Percentiles rank a stretch among this genome's conserved stretches.
Conservation (phyloP, 2,329 filamentous ascomycete species). For the Akanthomyces uredinophilus region DNA sequence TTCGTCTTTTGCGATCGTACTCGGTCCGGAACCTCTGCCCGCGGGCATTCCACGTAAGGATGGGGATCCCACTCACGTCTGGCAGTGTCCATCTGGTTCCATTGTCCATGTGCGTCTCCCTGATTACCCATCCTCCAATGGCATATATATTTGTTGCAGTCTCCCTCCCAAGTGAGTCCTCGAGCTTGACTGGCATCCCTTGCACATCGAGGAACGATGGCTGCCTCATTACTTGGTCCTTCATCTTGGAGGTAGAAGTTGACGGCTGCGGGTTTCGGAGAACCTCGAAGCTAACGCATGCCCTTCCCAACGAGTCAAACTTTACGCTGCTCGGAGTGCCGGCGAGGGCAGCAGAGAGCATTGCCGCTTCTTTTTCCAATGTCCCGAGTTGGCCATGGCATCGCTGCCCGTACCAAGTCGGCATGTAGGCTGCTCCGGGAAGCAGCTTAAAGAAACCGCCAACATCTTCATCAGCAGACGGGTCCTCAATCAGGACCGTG, state of each 20-base stretch:
- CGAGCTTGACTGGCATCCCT: neutral
- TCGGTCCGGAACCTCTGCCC: slow-evolving; percentile 4
- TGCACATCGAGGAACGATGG: slow-evolving; percentile 10
- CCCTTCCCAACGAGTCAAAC: slow-evolving; percentile 8
- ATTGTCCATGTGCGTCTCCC: slow-evolving; percentile 8
- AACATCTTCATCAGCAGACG: slow-evolving; percentile 3
- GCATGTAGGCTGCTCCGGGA: slow-evolving; percentile 12
- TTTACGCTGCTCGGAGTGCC: neutral
- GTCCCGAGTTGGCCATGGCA: neutral
- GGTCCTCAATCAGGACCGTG: slow-evolving; percentile 7
- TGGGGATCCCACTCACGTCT: neutral
- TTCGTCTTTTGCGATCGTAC: slow-evolving; percentile 9
- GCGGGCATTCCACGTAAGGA: slow-evolving; percentile 10
- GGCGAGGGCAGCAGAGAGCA: neutral
- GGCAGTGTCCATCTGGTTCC: slow-evolving; percentile 10
- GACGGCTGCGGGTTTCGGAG: neutral
- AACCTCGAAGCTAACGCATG: slow-evolving; percentile 6
- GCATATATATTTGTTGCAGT: neutral
- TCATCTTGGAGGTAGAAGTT: neutral
- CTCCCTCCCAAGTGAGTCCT: neutral
- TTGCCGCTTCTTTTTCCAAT: slow-evolving; percentile 7
- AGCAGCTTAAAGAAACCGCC: slow-evolving; percentile 10
- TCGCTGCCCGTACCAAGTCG: slow-evolving; percentile 19
- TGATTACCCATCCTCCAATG: slow-evolving; percentile 5
- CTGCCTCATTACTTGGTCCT: slow-evolving; percentile 2